Conservation (phyloP, 169 alveolate genomes). For the Eimeria nieschulzi region DNA sequence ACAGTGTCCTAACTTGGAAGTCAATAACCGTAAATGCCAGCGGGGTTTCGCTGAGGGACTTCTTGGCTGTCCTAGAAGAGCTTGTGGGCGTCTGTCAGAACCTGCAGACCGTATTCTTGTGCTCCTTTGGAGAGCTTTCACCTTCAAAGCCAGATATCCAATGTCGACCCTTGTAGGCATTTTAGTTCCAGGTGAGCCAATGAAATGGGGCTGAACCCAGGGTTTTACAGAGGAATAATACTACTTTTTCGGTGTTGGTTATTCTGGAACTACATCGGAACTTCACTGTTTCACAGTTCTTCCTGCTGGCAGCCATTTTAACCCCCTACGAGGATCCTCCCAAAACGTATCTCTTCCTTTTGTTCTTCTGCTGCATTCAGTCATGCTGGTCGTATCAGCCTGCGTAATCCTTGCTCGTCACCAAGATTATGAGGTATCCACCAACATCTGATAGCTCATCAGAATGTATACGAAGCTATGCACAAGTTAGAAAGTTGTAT, state of each 20-base stretch:
- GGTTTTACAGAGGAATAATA: too few species aligned
- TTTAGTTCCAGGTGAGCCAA: conserved; percentile 50
- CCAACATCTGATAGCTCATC: too few species aligned
- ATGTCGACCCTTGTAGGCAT: conserved; percentile 46
- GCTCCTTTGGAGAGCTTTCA: conserved; percentile 58
- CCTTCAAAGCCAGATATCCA: conserved; percentile 29
- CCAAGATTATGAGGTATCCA: conserved; percentile 21
- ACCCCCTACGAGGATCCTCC: not conserved
- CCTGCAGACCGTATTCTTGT: conserved; percentile 34
- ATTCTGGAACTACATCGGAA: too few species aligned
- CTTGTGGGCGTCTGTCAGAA: not conserved
- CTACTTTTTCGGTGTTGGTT: too few species aligned
- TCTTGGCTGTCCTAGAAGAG: not conserved
- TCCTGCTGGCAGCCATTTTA: not conserved
- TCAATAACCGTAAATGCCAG: conserved; percentile 7
- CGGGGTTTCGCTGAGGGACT: not conserved
- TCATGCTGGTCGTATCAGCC: conserved; percentile 40
- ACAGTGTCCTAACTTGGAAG: conserved; percentile 24
- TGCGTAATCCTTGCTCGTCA: conserved; percentile 49
- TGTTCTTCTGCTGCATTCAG: conserved; percentile 7
- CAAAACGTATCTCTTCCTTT: not conserved
- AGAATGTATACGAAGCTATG: too few species aligned
- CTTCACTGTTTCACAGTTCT: too few species aligned
- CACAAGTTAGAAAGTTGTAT: too few species aligned
- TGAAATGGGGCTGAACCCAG: not conserved